Conservation (phyloP, 1,139 yeast species). For the Suhomyces chickasaworum region DNA sequence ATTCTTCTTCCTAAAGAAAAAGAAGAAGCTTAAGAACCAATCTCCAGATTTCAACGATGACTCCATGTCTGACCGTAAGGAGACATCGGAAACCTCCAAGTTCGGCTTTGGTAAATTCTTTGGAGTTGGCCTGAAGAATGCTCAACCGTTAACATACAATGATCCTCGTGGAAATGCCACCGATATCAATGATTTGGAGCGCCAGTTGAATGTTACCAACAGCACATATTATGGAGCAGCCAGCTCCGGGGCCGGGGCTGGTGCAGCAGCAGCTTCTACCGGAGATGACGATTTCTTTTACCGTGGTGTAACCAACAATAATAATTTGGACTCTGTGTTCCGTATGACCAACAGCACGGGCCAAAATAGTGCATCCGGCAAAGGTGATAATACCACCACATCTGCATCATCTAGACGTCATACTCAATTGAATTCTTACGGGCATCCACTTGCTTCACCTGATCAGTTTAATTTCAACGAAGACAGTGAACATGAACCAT, state of each 20-base stretch:
- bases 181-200: constrained; percentile 28
- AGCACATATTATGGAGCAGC: constrained; percentile 22
- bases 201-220: constrained; percentile 24
- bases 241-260: constrained; percentile 14
- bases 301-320: constrained; percentile 50
- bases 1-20: constrained; percentile 38
- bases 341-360: constrained; percentile 30
- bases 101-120: constrained; percentile 36
- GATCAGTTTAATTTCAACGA: constrained; percentile 22
- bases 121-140: constrained; percentile 25
- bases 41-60: constrained; percentile 48
- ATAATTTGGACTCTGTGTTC: constrained; percentile 47
- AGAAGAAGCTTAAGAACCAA: constrained; percentile 42
- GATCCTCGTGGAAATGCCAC: constrained; percentile 18
- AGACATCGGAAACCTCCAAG: constrained; percentile 15
- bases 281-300: constrained; percentile 42
- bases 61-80: constrained; percentile 15
- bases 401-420: constrained; percentile 18
- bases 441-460: constrained; percentile 18
- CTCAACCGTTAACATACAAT: constrained; percentile 13
- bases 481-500: constrained; percentile 18
- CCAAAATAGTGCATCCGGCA: constrained; percentile 17
- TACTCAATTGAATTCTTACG: constrained; percentile 15
- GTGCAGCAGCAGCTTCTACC: constrained; percentile 19
- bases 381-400: constrained; percentile 17